Evolutionary conservation across 75 land plant species (phyloP).

Genomic region (Gnetum montanum): DNA sequence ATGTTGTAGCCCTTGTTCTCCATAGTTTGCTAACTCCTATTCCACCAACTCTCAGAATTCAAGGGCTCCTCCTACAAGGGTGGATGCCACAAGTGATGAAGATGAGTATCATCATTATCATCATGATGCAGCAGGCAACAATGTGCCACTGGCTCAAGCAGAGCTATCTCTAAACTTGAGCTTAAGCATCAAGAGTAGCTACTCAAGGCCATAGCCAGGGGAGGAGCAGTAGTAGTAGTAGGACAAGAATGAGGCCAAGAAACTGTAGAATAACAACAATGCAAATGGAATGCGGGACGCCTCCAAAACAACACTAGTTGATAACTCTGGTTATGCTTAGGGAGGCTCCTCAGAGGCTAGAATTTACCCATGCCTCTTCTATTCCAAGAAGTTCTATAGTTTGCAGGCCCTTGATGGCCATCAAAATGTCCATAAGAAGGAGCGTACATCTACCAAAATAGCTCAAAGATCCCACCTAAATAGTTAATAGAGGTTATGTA

Average conservation of each 20-base stretch:
- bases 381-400: constrained; percentile 22
- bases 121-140: too few species aligned
- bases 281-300: neutral
- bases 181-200: neutral
- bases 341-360: constrained; percentile 5
- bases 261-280: neutral
- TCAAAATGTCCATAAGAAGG: constrained; percentile 39
- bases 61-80: too few species aligned
- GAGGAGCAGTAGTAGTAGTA: neutral
- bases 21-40: too few species aligned
- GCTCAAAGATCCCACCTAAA: constrained; percentile 13
- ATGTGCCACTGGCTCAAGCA: too few species aligned
- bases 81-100: too few species aligned
- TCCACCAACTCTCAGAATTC: too few species aligned
- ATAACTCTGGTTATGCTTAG: constrained; percentile 2
- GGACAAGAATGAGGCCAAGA: too few species aligned
- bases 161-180: constrained; percentile 6
- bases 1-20: too few species aligned
- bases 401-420: constrained; percentile 37
- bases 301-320: constrained; percentile 1
- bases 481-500: constrained; percentile 2
- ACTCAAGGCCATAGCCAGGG: neutral
- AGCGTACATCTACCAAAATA: constrained; percentile 18
- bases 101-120: too few species aligned
- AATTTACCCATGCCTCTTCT: constrained; percentile 21